Conservation (phyloP, 441 rosid genomes). For the Cnidoscolus chayamansa region DNA sequence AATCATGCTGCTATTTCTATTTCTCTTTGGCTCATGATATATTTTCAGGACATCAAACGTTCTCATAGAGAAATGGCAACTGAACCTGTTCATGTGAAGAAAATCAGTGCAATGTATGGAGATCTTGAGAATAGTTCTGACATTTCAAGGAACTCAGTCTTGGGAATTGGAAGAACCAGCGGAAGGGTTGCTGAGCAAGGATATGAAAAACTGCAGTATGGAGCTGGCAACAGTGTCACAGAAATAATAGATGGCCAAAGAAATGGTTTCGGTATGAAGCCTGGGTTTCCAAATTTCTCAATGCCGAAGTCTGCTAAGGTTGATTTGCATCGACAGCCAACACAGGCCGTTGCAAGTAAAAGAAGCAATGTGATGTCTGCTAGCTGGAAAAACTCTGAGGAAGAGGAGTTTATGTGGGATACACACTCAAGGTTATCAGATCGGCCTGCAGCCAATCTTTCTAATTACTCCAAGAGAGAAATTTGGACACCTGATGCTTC, state of each 20-base stretch:
- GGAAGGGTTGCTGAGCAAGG: conserved; percentile 55
- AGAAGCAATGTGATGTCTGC: conserved; percentile 44
- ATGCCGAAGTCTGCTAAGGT: conserved; percentile 42
- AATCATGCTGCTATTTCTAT: conserved; percentile 1
- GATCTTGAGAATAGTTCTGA: conserved; percentile 66
- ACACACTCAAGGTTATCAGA: conserved; percentile 71
- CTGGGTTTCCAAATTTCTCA: conserved; percentile 41
- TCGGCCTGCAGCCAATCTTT: conserved; percentile 44
- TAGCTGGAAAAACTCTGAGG: conserved; percentile 94
- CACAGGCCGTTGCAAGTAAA: conserved; percentile 44
- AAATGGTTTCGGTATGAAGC: conserved; percentile 60
- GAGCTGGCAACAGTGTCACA: conserved; percentile 42
- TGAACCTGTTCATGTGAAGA: conserved; percentile 59
- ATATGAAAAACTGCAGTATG: conserved; percentile 55
- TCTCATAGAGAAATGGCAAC: conserved; percentile 45
- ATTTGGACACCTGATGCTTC: conserved; percentile 51
- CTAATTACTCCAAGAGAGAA: conserved; percentile 52
- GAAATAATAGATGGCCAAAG: conserved; percentile 57
- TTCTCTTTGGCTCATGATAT: conserved; percentile 20
- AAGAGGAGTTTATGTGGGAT: conserved; percentile 98
- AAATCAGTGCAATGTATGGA: conserved; percentile 39
- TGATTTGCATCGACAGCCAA: conserved; percentile 37
- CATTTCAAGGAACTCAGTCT: conserved; percentile 44
- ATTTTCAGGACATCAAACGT: conserved; percentile 45
- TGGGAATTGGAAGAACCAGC: conserved; percentile 56